Evolutionary conservation across 345 rosid genomes (phyloP), one percentile per base, ranked within the genome.

Genomic region (Gynandropsis gynandra): DNA sequence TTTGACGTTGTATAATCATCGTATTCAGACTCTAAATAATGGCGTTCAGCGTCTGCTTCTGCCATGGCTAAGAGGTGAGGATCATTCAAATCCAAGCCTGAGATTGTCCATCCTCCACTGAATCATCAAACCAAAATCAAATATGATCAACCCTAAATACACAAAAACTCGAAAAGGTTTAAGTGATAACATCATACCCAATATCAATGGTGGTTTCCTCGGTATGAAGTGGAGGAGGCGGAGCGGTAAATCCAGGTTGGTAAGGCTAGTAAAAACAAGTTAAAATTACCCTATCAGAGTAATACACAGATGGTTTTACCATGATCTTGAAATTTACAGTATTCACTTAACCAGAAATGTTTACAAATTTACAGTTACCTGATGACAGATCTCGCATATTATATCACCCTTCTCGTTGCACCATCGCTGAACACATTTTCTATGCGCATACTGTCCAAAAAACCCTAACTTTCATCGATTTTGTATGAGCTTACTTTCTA

Each of bases 381-480:
- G 87, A 72, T 87, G 95, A 53, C 96, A 87, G 35, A 90, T 90
- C 72, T 90, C 98, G 43, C 98, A 90, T 13, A 71, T 70, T 40
- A 65, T 82, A 44, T 90, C 85, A 13, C 96, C 89, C 66, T 90
- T 90, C 71, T 90, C 96, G 49, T 87, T 74, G 76, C 96, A 90
- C 98, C 98, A 90, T 56, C 80, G 96, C 59, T 90, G 95, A 61
- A 90, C 87, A 59, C 98, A 90, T 61, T 83, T 84, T 38, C 89
- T 73, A 62, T 90, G 95, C 47, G 98, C 96, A 72, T 74, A 87
- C 95, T 83, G 70, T n/a, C n/a, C n/a, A 54, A 24, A 24, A n/a
- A 24, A 24, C 29, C 29, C 29, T 2, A 24, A 24, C 29, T 24
- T 24, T 5, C 5, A 5, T 24, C 29, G 5, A 5, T 24, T n/a